Evolutionary conservation across 495 filamentous ascomycete species (phyloP), one percentile per base, ranked within the genome.

Genomic region (Mycothermus thermophilus): DNA sequence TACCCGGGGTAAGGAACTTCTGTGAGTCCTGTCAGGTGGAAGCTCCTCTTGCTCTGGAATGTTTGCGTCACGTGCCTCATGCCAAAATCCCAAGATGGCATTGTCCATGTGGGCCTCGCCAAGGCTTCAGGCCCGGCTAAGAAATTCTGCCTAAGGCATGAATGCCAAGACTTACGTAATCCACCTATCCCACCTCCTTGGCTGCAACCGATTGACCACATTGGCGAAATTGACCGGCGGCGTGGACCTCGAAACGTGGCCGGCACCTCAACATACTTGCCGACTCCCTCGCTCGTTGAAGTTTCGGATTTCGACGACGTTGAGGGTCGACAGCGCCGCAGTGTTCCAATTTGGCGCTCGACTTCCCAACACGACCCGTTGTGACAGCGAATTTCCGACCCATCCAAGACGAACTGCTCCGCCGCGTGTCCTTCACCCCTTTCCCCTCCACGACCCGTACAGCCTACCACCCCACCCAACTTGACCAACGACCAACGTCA

Each of bases 161-260:
- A 41, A 27, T 2, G 13, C 14, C 17, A n/a, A 37, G 12, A 32
- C 23, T 51, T 54, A 54, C 35, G 13, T 54, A 54, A 54, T 41
- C 23, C 10, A 9, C 4, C 2, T 10, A 16, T 12, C 30, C 42
- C 43, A 42, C 41, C 14, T 36, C 38, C 42, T 40, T 32, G 32
- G 32, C 25, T 20, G 32, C 35, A 42, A 35, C 38, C 45, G 43
- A 55, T 44, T 45, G 41, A 53, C 52, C 52, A 55, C 47, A 55
- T 52, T 45, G 41, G 52, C 47, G 52, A 53, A 55, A 45, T 53
- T 55, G 44, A 36, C 32, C 21, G 38, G 30, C 37, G 30, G 31
- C 42, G 43, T 41, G 35, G 46, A 41, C 37, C 27, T 50, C 37
- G 43, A 46, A 43, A 53, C 52, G 52, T 53, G 50, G 52, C 50